Conservation (phyloP, 2,329 filamentous ascomycete species). For the Colletotrichum ledebouriae region DNA sequence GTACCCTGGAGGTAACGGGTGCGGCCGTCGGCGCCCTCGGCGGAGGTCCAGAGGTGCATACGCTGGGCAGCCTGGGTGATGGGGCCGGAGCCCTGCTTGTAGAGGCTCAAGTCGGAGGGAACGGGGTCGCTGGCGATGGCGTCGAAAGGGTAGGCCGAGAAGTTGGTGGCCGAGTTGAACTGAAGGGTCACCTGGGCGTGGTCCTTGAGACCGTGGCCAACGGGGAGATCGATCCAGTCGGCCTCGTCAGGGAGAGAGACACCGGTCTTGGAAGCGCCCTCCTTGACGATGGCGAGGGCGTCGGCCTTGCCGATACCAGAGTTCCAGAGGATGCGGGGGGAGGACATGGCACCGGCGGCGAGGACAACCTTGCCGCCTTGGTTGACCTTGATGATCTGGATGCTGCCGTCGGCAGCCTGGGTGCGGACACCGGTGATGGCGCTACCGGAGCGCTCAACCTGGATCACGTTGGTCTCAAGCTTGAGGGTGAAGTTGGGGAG, state of each 20-base stretch:
- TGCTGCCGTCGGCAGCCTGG: slow-evolving; percentile 41
- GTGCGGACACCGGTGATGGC: slow-evolving; percentile 44
- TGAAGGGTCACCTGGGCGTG: slow-evolving; percentile 53
- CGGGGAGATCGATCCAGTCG: slow-evolving; percentile 70
- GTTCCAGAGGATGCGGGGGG: slow-evolving; percentile 43
- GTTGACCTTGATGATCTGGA: slow-evolving; percentile 45
- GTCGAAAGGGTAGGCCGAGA: slow-evolving; percentile 41
- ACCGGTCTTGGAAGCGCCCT: slow-evolving; percentile 48
- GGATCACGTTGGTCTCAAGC: slow-evolving; percentile 45
- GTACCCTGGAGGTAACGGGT: slow-evolving; percentile 47
- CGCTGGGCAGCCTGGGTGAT: slow-evolving; percentile 46
- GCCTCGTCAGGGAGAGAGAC: slow-evolving; percentile 62
- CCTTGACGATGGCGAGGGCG: slow-evolving; percentile 43
- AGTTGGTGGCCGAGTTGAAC: slow-evolving; percentile 43
- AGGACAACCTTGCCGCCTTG: slow-evolving; percentile 45
- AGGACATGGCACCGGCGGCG: slow-evolving; percentile 45
- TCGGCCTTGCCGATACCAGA: slow-evolving; percentile 45
- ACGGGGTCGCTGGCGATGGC: slow-evolving; percentile 38
- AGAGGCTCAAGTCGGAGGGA: slow-evolving; percentile 41
- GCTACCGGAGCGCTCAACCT: slow-evolving; percentile 44
- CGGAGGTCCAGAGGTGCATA: slow-evolving; percentile 45
- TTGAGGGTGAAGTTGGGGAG: slow-evolving; percentile 46
- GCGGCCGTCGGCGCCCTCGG: slow-evolving; percentile 44
- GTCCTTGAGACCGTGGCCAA: slow-evolving; percentile 71
- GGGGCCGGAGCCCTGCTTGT: slow-evolving; percentile 44